Base-by-base conservation (phyloP, 2,329 filamentous ascomycete genomes). In the Botrytis sinoallii region DNA sequence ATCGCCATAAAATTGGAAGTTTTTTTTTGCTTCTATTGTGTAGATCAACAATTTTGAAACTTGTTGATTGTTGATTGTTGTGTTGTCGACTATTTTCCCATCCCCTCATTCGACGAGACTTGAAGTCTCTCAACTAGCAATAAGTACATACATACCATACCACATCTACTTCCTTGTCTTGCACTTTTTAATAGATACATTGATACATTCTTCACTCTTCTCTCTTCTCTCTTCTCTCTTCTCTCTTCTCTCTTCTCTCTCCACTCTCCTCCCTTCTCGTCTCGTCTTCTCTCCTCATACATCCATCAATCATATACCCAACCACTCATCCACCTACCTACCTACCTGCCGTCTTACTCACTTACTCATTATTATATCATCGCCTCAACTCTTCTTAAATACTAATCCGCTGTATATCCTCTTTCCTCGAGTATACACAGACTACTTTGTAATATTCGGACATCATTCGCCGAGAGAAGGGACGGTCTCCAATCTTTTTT, bases 401-500 rank as follows among this genome's bases (percentile, higher is more conserved):
- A 1, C 25, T 57, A 57, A 57, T 29, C 16, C 18, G 3, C n/a
- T 57, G 29, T n/a, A 38, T 32, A 46, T 66, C 29, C 64, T 48
- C n/a, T 8, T 3, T 14, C 52, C 52, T 29, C 38, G 6, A 64
- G 14, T 40, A 64, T 29, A 64, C 38, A 64, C 38, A 29, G 38
- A 63, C 35, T 64, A 20, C 38, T 29, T 57, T 22, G 35, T 57
- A 68, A 68, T 68, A 29, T 68, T 57, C 65, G 4, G 8, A 29
- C 65, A 2, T 32, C 25, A 68, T 68, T 68, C 46, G 65, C 46
- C 65, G 35, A 32, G 40, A 18, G 48, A 55, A 68, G 65, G 65
- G 25, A 57, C 35, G 0, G 22, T 68, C 35, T 52, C 48, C 48
- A 40, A 68, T 42, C 35, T 29, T 68, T 68, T 64, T 40, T 32